These are phyloP conservation scores for Gastrolobium bilobum DNA, from an alignment of 306 rosid species.

Conservation along the genomic window DNA sequence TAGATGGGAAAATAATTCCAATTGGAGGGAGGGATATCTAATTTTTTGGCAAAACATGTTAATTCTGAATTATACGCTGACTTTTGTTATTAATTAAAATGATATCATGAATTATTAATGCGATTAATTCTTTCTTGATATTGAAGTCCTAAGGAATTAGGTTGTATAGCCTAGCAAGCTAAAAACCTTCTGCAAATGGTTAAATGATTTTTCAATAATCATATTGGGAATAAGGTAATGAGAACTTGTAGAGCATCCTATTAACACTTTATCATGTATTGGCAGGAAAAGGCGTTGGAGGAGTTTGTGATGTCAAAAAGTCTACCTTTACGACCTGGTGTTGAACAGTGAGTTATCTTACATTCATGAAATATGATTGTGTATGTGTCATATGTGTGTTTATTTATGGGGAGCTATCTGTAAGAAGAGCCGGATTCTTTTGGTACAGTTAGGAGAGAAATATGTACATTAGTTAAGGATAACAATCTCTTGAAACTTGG, in stretches of 20 bases:
- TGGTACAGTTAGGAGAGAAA: conserved; percentile 11
- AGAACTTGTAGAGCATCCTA: conserved; percentile 37
- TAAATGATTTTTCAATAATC: conserved; percentile 26
- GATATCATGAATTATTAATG: conserved; percentile 12
- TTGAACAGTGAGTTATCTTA: conserved; percentile 79
- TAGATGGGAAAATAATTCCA: neutral
- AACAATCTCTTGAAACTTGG: conserved; percentile 42
- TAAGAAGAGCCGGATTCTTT: conserved; percentile 14
- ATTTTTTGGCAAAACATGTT: neutral
- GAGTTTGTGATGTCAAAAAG: conserved; percentile 77
- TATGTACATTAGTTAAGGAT: conserved; percentile 32
- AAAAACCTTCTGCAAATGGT: conserved; percentile 35
- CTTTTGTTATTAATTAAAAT: conserved; percentile 12
- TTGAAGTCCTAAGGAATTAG: conserved; percentile 36
- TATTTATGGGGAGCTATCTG: conserved; percentile 33
- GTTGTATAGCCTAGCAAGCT: conserved; percentile 40
- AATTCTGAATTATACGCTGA: conserved; percentile 5
- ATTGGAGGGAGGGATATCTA: neutral
- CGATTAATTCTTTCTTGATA: conserved; percentile 25
- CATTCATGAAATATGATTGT: conserved; percentile 42
- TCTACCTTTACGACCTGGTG: conserved; percentile 86
- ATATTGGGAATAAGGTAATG: conserved; percentile 31
- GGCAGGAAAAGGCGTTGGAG: conserved; percentile 79
- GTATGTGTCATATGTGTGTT: conserved; percentile 24
- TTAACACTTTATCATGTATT: conserved; percentile 48